Conservation (phyloP, 2,329 filamentous ascomycete species). For the Phialophora chinensis region DNA sequence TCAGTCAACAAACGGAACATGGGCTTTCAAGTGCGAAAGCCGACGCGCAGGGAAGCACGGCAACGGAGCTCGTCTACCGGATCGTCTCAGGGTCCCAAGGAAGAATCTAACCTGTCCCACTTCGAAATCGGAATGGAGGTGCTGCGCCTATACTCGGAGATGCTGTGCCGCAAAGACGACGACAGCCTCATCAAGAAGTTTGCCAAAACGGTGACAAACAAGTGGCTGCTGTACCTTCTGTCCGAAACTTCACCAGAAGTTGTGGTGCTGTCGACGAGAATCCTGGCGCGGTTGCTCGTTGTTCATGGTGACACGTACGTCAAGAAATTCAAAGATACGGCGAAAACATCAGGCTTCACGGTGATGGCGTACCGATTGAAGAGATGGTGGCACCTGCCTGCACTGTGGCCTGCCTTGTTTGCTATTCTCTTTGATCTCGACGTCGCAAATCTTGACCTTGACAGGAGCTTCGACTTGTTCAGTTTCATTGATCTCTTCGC, state of each 20-base stretch:
- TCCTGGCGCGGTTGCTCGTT: conserved; percentile 82
- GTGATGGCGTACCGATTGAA: conserved; percentile 83
- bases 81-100: conserved; percentile 43
- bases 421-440: conserved; percentile 86
- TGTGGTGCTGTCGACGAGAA: conserved; percentile 78
- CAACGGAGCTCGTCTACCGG: conserved; percentile 38
- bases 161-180: conserved; percentile 77
- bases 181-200: conserved; percentile 79
- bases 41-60: conserved; percentile 45
- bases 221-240: conserved; percentile 92
- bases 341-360: conserved; percentile 82
- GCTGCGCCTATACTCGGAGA: conserved; percentile 75
- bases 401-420: conserved; percentile 86
- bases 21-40: conserved; percentile 56
- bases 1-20: conserved; percentile 72
- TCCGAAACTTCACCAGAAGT: conserved; percentile 85
- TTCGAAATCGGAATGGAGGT: conserved; percentile 77
- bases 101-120: conserved; percentile 53
- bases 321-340: conserved; percentile 73
- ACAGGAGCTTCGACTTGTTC: conserved; percentile 74
- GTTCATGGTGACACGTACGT: conserved; percentile 81
- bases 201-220: conserved; percentile 91
- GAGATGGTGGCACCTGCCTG: conserved; percentile 85
- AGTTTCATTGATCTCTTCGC: conserved; percentile 75
- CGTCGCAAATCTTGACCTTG: conserved; percentile 74